A percentile compares a stretch with the other conserved stretches of the same genome.
Evolutionary conservation across 805 yeast species (phyloP).

Genomic region (Maudiozyma barnettii): DNA sequence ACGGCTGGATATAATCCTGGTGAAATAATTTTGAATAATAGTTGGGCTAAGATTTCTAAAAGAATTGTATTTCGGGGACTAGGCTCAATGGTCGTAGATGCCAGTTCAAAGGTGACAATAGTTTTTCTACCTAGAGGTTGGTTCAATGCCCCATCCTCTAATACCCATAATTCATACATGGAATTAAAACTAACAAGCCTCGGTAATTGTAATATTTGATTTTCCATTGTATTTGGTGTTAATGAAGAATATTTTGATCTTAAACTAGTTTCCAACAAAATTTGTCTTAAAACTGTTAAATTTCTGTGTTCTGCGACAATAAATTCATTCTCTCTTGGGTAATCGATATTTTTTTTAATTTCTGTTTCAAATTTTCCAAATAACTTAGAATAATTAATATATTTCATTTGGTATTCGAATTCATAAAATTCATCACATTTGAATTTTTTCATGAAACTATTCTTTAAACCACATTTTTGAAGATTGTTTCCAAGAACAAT

Average conservation of each 20-base stretch:
- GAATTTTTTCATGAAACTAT: neutral
- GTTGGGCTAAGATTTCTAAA: constrained; percentile 45
- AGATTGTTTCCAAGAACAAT: constrained; percentile 26
- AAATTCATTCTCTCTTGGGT: constrained; percentile 11
- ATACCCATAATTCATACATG: constrained; percentile 44
- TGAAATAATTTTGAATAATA: constrained; percentile 35
- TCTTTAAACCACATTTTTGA: neutral
- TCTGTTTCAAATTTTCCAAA: neutral
- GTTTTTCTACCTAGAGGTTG: constrained; percentile 25
- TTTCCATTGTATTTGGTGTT: constrained; percentile 28
- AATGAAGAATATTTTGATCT: constrained; percentile 26
- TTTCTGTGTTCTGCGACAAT: constrained; percentile 10
- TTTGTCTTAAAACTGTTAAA: constrained; percentile 16
- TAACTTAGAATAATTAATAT: neutral
- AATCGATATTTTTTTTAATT: constrained; percentile 1
- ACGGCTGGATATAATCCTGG: constrained; percentile 44
- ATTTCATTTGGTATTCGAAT: constrained; percentile 30
- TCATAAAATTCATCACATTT: constrained; percentile 35
- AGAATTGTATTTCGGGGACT: constrained; percentile 35
- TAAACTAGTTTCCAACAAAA: constrained; percentile 7
- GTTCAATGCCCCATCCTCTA: constrained; percentile 26
- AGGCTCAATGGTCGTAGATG: constrained; percentile 24
- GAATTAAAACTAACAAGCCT: constrained; percentile 28
- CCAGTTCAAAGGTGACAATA: constrained; percentile 40
- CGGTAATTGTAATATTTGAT: constrained; percentile 26